phyloP scores from a whole-genome alignment of 2,329 filamentous ascomycete genomes.

The Pseudogymnoascus sp. region DNA sequence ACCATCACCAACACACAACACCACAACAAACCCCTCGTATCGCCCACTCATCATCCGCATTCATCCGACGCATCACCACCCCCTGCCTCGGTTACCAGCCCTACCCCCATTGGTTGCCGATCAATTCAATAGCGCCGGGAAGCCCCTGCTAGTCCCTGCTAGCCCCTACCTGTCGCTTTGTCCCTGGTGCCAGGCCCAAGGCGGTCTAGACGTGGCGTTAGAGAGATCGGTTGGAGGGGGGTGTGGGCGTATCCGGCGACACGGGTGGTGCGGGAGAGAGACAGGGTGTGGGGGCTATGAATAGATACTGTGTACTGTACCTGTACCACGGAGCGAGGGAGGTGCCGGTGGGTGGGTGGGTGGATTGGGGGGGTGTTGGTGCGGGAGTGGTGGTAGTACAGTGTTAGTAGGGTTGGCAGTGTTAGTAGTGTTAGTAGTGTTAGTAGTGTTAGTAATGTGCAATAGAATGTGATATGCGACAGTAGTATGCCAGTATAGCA shows the following conservation, averaged over 20 bases:
- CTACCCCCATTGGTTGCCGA: not conserved
- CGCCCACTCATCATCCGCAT: not conserved
- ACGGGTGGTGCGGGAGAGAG: not conserved
- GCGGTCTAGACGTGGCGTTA: not conserved
- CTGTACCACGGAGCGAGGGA: not conserved
- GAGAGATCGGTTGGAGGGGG: not conserved
- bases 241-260: not conserved
- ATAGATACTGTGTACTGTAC: not conserved
- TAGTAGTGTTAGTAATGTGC: not conserved
- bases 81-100: no score
- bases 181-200: not conserved
- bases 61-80: not conserved
- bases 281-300: not conserved
- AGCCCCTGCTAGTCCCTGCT: not conserved
- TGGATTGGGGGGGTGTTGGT: no score
- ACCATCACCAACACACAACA: not conserved
- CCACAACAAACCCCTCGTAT: not conserved
- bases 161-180: no score
- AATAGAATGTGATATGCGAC: no score
- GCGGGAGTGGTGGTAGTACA: no score
- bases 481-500: no score
- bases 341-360: not conserved
- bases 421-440: not conserved
- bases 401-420: no score
- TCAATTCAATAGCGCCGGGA: not conserved